Base-by-base conservation (phyloP, 2,329 filamentous ascomycete species). In the Talaromyces sp. region DNA sequence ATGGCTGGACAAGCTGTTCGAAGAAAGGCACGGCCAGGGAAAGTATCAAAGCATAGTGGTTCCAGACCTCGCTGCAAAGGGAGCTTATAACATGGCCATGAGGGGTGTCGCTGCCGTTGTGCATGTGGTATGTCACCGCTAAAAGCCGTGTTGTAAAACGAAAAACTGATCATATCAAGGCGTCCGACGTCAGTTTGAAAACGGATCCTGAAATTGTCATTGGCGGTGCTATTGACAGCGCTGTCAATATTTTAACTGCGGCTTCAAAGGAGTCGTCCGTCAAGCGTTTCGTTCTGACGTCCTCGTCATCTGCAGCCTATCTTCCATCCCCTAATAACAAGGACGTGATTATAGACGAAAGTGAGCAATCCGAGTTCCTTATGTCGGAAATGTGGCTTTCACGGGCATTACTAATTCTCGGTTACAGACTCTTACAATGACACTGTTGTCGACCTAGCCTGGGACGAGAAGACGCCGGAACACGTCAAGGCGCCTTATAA, bases 41-140 rank as follows among this genome's bases (percentile, higher is more conserved):
- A 61, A 68, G 11, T 73, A 80, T 44, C 72, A 76, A 33, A 64
- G 75, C 15, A 67, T 74, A 13, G 63, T 69, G 10, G 72, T 82
- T 1, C 68, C 71, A 0, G 75, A 73, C 2, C 73, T 80, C 3
- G 79, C 79, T 1, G 65, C 70, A 13, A 47, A 60, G 33, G 58
- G 36, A 17, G 22, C 53, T 11, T 55, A 47, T n/a, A 52, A 25
- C 9, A 19, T 33, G n/a, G 53, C 49, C 8, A 32, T 60, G 28
- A 30, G 42, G n/a, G 53, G 32, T 49, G 52, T 52, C 11, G 32
- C 52, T 10, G 53, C 36, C 11, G 8, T 60, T 6, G 25, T 56
- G 13, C 53, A 60, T 30, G 42, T 60, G 19, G 58, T 60, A 55
- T 39, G 58, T 28, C 49, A 3, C 13, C 22, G 22, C 4, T 19